Evolutionary conservation across 371 early-diverging fungal genomes (phyloP).

Genomic region (Amoeboaphelidium protococcarum): DNA sequence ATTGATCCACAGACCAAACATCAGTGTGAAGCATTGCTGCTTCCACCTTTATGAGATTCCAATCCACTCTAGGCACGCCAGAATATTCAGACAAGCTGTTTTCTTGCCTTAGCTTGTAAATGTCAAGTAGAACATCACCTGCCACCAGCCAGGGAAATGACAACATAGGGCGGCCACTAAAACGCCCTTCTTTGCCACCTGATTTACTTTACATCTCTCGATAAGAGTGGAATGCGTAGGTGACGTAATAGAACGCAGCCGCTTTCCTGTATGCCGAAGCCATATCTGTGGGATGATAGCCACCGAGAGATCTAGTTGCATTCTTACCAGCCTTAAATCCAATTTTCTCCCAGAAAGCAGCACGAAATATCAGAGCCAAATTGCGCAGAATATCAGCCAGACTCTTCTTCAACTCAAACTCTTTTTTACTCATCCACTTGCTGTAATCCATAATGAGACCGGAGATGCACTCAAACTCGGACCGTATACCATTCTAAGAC

Average conservation of each 20-base stretch:
- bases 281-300: background rate
- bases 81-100: no score
- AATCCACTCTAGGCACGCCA: no score
- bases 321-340: background rate
- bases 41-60: no score
- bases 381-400: background rate
- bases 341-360: background rate
- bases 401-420: background rate
- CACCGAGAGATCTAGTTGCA: background rate
- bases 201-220: no score
- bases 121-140: background rate
- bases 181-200: background rate
- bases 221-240: no score
- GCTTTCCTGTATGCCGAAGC: background rate
- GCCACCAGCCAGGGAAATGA: background rate
- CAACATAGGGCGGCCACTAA: background rate
- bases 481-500: constrained; percentile 33
- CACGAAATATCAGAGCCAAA: background rate
- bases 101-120: background rate
- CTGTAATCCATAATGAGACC: background rate
- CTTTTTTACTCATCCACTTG: background rate
- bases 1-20: no score
- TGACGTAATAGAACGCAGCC: background rate
- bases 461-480: constrained; percentile 20
- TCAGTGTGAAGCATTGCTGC: no score